Conservation (phyloP, 1,284 basidiomycete species). For the Wallemia mellicola region DNA sequence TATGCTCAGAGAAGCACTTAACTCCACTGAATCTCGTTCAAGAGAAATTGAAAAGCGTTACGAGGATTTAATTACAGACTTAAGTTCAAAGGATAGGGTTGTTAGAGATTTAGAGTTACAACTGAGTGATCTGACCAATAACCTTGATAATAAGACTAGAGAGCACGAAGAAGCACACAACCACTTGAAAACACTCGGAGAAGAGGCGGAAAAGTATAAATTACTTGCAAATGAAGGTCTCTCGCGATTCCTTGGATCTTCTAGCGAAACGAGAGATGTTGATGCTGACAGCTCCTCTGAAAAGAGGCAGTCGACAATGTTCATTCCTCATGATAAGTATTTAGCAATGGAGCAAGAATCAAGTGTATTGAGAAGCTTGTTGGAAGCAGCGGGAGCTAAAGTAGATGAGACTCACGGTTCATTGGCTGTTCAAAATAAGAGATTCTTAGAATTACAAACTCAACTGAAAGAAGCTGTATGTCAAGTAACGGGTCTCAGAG, state of each 20-base stretch:
- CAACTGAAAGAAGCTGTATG: conserved; percentile 38
- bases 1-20: conserved; percentile 48
- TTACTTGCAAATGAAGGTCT: conserved; percentile 52
- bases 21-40: conserved; percentile 41
- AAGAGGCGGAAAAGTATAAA: conserved; percentile 61
- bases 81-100: conserved; percentile 36
- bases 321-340: conserved; percentile 48
- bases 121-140: conserved; percentile 35
- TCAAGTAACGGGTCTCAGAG: conserved; percentile 46
- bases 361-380: conserved; percentile 36
- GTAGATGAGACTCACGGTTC: conserved; percentile 37
- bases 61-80: conserved; percentile 32
- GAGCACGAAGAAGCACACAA: conserved; percentile 47
- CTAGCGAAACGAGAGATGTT: conserved; percentile 30
- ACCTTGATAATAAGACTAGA: conserved; percentile 34
- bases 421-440: conserved; percentile 36
- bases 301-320: conserved; percentile 39
- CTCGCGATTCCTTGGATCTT: conserved; percentile 52
- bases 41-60: conserved; percentile 52
- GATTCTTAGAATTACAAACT: conserved; percentile 32
- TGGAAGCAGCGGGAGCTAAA: conserved; percentile 42
- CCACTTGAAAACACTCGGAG: conserved; percentile 56
- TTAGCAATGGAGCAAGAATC: conserved; percentile 49
- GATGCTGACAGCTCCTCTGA: conserved; percentile 14
- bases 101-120: conserved; percentile 46